Conservation (phyloP, 176 grass and related monocot genomes). For the Saccharum officinarum region DNA sequence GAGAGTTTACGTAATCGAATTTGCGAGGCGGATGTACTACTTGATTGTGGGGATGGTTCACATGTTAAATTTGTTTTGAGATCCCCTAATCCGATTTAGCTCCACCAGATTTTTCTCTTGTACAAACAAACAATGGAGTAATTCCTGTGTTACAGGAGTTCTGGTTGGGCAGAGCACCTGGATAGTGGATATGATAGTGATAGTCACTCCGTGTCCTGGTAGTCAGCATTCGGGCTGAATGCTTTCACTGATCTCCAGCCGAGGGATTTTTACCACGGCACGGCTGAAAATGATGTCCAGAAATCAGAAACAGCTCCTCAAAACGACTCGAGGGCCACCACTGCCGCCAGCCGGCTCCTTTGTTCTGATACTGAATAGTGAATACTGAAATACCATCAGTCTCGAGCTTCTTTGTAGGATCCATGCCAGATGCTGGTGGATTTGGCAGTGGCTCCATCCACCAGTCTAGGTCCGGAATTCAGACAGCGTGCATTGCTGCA, state of each 20-base stretch:
- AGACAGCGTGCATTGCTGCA: background rate
- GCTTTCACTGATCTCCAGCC: background rate
- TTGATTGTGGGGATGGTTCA: too few relatives aligned
- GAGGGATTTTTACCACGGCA: background rate
- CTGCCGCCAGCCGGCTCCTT: background rate
- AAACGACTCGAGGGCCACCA: too few relatives aligned
- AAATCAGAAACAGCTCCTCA: background rate
- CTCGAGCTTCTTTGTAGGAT: background rate
- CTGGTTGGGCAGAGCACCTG: too few relatives aligned
- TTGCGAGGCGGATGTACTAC: too few relatives aligned
- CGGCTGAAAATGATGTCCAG: background rate
- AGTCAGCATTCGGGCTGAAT: background rate
- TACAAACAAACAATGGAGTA: too few relatives aligned
- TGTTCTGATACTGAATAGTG: background rate
- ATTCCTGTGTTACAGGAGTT: too few relatives aligned
- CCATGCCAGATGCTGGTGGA: conserved; percentile 4
- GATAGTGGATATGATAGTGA: too few relatives aligned
- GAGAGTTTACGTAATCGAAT: background rate
- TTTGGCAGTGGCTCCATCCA: conserved; percentile 3
- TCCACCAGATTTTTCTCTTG: too few relatives aligned
- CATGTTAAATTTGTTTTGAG: too few relatives aligned
- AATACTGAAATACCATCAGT: background rate
- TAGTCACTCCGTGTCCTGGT: too few relatives aligned
- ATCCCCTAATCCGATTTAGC: too few relatives aligned
- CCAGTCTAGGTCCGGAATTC: background rate